Conservation (phyloP, 2,329 filamentous ascomycete species). For the Arthrinium phaeospermum region DNA sequence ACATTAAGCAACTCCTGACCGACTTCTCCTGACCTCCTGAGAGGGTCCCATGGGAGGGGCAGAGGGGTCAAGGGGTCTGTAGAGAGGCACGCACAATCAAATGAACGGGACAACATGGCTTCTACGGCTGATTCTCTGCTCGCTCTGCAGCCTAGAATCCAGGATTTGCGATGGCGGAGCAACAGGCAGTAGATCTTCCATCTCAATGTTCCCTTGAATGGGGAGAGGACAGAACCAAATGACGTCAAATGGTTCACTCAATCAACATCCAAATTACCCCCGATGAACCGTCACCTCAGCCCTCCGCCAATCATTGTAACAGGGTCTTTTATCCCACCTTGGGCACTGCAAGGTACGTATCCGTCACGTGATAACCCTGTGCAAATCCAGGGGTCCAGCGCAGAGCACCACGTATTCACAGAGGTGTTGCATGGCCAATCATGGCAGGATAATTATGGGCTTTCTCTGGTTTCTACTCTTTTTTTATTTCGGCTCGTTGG, state of each 20-base stretch:
- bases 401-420: neutral
- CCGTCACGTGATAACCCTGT: neutral
- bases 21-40: constrained; percentile 16
- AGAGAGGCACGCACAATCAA: constrained; percentile 2
- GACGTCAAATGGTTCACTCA: constrained; percentile 10
- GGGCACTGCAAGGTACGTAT: neutral
- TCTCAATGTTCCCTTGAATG: neutral
- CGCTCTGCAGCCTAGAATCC: neutral
- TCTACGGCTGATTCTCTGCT: neutral
- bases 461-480: no score
- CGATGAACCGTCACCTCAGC: neutral
- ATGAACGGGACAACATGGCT: neutral
- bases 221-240: neutral
- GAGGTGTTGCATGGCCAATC: neutral
- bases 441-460: no score
- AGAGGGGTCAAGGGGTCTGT: neutral
- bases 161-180: neutral
- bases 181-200: neutral
- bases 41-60: neutral
- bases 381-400: neutral
- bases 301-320: neutral
- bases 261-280: neutral
- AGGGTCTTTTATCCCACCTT: neutral
- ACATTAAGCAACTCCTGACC: neutral
- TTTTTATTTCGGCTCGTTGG: no score